Base-by-base conservation (phyloP, 805 yeast species). In the Suhomyces xylopsoci region DNA sequence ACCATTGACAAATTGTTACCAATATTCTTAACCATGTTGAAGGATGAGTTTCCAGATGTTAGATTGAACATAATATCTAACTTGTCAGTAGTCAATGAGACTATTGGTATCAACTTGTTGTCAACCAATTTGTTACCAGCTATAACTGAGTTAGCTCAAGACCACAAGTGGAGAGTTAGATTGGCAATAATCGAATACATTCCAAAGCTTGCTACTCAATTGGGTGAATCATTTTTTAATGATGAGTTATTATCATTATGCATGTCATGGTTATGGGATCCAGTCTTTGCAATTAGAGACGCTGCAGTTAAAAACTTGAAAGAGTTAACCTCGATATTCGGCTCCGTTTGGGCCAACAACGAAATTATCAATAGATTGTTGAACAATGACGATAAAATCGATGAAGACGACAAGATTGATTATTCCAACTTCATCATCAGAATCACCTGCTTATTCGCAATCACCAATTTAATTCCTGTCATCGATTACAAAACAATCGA, bases 251-350 rank as follows among this genome's bases (percentile, higher is more conserved):
- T 96, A 57, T 85, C 88, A 48, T 78, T 94, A 61, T 94, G 97
- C 64, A 82, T 94, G 82, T 88, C 92, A n/a, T 94, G 99, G 98
- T 78, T 94, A 58, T 92, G 97, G 97, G 99, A 94, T 73, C 88
- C 92, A 4, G 99, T 94, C 40, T 94, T 83, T 72, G 92, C 98
- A 5, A 92, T 94, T 55, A 85, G 99, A 71, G 96, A 90, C 59
- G 99, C 99, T 8, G 98, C 98, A 0, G 96, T 94, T 30, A 75
- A 78, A 52, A 94, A 92, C 69, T 76, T 94, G 60, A 85, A 81
- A 59, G 85, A 87, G 60, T 78, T 94, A 62, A 85, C 97, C 5
- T 82, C 81, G 59, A 90, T 90, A 36, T 94, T 94, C 72, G 99
- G 98, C 30, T 85, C 92, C 36, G 84, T 84, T 38, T 94, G 99